A percentile compares a stretch with the other conserved stretches of the same genome.
These are phyloP conservation scores for Xylaria sp. DNA, from an alignment of 2,329 filamentous ascomycete genomes.

Conservation along the genomic window DNA sequence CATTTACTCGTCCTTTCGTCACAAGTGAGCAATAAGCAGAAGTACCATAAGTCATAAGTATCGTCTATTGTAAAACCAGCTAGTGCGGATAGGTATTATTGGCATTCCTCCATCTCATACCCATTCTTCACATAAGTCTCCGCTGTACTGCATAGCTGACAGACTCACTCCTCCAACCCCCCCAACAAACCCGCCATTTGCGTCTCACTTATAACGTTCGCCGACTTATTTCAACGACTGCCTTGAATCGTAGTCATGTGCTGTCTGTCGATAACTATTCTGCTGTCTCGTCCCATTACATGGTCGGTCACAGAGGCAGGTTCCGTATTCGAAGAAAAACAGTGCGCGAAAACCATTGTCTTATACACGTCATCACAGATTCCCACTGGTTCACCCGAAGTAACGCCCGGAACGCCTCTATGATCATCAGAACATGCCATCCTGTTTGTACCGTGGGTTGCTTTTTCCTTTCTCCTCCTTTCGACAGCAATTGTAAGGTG, in stretches of 20 bases:
- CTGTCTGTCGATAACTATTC: not conserved
- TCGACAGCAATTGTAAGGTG: not conserved
- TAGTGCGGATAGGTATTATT: not conserved
- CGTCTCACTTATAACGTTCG: constrained; percentile 2
- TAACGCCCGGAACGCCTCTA: constrained; percentile 35
- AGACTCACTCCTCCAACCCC: not conserved
- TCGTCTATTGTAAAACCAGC: constrained; percentile 1
- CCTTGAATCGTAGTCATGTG: not conserved
- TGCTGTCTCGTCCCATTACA: constrained; percentile 5
- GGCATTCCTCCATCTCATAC: constrained; percentile 7
- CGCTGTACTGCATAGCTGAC: constrained; percentile 8
- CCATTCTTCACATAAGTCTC: constrained; percentile 1
- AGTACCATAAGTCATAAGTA: not conserved
- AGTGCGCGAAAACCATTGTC: constrained; percentile 2
- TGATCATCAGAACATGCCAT: constrained; percentile 26
- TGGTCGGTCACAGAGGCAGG: not conserved
- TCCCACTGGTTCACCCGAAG: constrained; percentile 12
- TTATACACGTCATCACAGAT: constrained; percentile 30
- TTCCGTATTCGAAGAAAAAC: constrained; percentile 11
- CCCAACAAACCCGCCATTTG: not conserved
- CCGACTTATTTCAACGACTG: not conserved
- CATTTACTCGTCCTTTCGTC: not conserved
- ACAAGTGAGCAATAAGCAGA: not conserved
- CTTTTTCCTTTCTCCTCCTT: not conserved
- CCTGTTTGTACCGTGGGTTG: not conserved